Conservation (phyloP, 2,329 filamentous ascomycete genomes). For the Chrysosporium keratinophilum region DNA sequence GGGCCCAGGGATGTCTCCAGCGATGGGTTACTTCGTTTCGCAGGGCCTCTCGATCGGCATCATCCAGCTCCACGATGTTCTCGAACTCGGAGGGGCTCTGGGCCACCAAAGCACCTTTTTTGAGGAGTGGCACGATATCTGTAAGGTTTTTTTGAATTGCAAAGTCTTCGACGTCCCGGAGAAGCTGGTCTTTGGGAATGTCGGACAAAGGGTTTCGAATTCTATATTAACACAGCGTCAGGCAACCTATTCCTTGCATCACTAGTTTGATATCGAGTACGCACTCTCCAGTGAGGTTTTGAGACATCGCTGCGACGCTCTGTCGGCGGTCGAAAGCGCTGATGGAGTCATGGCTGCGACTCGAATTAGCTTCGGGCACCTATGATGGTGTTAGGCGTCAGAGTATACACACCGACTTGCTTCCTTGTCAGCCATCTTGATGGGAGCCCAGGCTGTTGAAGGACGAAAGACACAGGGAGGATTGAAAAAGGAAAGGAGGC, state of each 20-base stretch:
- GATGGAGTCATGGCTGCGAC: conserved; percentile 13
- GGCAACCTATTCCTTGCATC: not conserved
- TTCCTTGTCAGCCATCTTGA: conserved; percentile 9
- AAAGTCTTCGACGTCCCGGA: conserved; percentile 26
- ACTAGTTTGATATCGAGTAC: conserved; percentile 9
- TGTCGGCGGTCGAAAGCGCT: conserved; percentile 13
- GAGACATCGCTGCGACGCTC: conserved; percentile 23
- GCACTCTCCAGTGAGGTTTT: conserved; percentile 28
- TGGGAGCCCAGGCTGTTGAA: not conserved
- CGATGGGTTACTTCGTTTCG: conserved; percentile 37
- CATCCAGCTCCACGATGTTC: conserved; percentile 49
- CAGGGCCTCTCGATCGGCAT: conserved; percentile 37
- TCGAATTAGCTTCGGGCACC: not conserved
- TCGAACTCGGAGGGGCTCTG: conserved; percentile 58
- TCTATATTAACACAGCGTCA: conserved; percentile 19
- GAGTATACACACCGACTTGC: not conserved
- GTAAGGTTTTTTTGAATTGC: conserved; percentile 51
- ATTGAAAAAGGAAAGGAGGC: not conserved
- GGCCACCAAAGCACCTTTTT: conserved; percentile 57
- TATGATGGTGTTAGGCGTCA: not conserved
- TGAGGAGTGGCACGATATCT: conserved; percentile 40
- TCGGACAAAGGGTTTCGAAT: conserved; percentile 28
- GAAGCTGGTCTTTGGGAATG: conserved; percentile 24
- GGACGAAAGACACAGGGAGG: not conserved
- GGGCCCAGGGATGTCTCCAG: conserved; percentile 39